Conservation (phyloP, 495 filamentous ascomycete genomes). For the Podospora comata region DNA sequence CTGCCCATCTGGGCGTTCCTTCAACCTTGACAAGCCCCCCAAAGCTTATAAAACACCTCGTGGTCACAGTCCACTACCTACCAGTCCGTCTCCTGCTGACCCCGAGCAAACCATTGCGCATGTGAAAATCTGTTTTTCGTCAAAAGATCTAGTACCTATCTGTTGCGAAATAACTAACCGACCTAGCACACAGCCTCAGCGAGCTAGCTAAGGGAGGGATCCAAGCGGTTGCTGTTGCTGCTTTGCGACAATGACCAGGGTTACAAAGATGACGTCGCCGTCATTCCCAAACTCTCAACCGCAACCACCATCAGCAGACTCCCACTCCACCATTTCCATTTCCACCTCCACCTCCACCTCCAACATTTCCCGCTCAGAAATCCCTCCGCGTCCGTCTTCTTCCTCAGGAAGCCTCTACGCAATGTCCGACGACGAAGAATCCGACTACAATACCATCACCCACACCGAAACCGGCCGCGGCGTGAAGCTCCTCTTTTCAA, state of each 20-base stretch:
- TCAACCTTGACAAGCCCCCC: not conserved
- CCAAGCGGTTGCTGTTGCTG: not conserved
- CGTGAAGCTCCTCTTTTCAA: constrained; percentile 93
- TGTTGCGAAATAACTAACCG: not conserved
- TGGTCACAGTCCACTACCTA: not conserved
- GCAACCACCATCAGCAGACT: constrained; percentile 5
- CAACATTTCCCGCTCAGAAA: constrained; percentile 15
- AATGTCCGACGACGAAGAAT: constrained; percentile 93
- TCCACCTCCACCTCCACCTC: constrained; percentile 5
- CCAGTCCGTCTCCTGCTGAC: not conserved
- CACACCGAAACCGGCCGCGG: constrained; percentile 74
- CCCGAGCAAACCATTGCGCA: not conserved
- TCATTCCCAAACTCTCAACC: constrained; percentile 6
- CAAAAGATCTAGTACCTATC: not conserved
- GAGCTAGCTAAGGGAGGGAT: not conserved
- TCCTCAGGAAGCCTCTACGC: constrained; percentile 93
- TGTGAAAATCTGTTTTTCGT: not conserved
- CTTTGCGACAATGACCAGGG: constrained; percentile 25
- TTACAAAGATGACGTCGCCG: constrained; percentile 26
- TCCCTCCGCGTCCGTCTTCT: constrained; percentile 49
- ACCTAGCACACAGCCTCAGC: not conserved
- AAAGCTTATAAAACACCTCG: constrained; percentile 8
- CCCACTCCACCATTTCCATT: constrained; percentile 9
- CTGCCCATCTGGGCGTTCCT: not conserved
- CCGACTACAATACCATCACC: constrained; percentile 92